Conservation (phyloP, 73 alveolate species). For the Tetrahymena borealis region DNA sequence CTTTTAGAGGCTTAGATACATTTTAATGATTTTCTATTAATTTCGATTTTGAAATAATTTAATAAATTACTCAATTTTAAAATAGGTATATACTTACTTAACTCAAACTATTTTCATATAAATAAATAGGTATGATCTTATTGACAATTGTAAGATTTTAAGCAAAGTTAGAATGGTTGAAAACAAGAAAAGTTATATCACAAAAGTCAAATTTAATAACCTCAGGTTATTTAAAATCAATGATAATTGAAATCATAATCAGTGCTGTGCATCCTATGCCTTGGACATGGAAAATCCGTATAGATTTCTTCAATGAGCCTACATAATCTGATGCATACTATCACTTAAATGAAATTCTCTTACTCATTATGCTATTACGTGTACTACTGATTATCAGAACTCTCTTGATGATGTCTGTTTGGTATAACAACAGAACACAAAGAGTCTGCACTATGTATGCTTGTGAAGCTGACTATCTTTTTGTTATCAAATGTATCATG, state of each 20-base stretch:
- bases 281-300: slow-evolving; percentile 15
- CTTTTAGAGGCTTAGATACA: no score
- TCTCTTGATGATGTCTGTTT: slow-evolving; percentile 39
- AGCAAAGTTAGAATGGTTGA: slow-evolving; percentile 50
- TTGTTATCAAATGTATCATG: slow-evolving; percentile 61
- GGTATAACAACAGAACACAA: slow-evolving; percentile 59
- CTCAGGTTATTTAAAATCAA: slow-evolving; percentile 29
- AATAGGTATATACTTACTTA: no score
- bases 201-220: slow-evolving; percentile 39
- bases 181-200: slow-evolving; percentile 41
- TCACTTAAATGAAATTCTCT: slow-evolving; percentile 48
- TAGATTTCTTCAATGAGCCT: slow-evolving; percentile 28
- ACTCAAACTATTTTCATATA: no score
- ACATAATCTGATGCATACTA: slow-evolving; percentile 43
- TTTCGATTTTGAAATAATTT: no score
- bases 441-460: slow-evolving; percentile 73
- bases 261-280: slow-evolving; percentile 61
- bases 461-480: slow-evolving; percentile 57
- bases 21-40: no score
- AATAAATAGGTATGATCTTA: slow-evolving; percentile 1
- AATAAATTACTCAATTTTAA: no score
- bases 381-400: slow-evolving; percentile 53
- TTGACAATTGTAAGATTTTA: slow-evolving; percentile 44
- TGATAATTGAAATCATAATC: slow-evolving; percentile 45
- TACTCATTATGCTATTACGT: slow-evolving; percentile 39